Evolutionary conservation across 164 flowering plant species (phyloP), one percentile per base, ranked within the genome.

Genomic region (Hamamelis virginiana): DNA sequence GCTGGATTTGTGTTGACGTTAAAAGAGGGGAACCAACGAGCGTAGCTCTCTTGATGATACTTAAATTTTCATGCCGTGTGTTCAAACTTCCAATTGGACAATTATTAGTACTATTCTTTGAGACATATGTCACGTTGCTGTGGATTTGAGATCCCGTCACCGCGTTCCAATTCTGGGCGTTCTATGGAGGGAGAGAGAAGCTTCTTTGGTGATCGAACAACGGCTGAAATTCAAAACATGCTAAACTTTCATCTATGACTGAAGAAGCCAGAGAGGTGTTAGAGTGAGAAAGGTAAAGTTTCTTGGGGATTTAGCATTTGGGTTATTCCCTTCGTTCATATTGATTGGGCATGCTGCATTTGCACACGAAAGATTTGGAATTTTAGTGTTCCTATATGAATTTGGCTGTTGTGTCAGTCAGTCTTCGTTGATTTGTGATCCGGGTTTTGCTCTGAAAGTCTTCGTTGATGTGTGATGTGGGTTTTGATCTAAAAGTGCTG

Each of bases 371-470:
- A 15, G 53, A n/a, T 5, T 50, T 50, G n/a, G n/a, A 50, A 50
- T 50, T 16, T n/a, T 15, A 14, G 60, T 62, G 27, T 62, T 52
- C 51, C 33, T 51, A 62, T 52, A 21, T 53, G 27, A 3, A 22
- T 56, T 22, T 55, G 65, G 23, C 23, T 22, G 6, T 33, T 6
- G 41, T 2, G 4, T 2, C 6, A 33, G 6, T 33, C 41, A 33
- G 41, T 33, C 41, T 6, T 2, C 41, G 41, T n/a, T n/a, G 41
- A 33, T 33, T 33, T 33, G 2, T 67, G 59, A 74, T 64, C 59
- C 59, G 64, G 64, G 72, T 74, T 68, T 50, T 56, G 62, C 38
- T 64, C 60, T n/a, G n/a, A n/a, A 33, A 45, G n/a, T n/a, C n/a
- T n/a, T n/a, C 33, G 53, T 8, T 12, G 18, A 63, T 18, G 50